Percentiles rank a stretch among this genome's conserved stretches.
Evolutionary conservation across 805 yeast species (phyloP).

Genomic region (Clavispora asparagi): DNA sequence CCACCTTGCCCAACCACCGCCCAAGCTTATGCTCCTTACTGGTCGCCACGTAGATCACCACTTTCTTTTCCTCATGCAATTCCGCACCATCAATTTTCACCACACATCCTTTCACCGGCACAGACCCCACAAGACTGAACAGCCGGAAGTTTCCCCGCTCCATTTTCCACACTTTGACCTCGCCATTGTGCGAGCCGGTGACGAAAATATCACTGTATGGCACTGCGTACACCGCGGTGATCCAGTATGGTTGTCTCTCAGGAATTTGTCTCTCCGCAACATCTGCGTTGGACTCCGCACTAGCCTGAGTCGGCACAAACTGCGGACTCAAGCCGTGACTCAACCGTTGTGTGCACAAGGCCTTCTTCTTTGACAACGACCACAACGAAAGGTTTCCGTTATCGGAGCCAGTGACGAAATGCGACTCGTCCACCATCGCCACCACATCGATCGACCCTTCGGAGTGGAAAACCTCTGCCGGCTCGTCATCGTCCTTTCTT

Average conservation of each 20-base stretch:
- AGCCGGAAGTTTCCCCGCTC: conserved; percentile 53
- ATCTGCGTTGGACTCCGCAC: conserved; percentile 54
- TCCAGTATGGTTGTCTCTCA: conserved; percentile 73
- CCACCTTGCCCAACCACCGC: conserved; percentile 66
- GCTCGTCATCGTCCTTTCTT: conserved; percentile 21
- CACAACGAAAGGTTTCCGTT: conserved; percentile 88
- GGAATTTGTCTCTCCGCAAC: conserved; percentile 52
- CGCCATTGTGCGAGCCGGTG: conserved; percentile 86
- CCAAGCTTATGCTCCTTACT: conserved; percentile 87
- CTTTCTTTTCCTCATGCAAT: conserved; percentile 42
- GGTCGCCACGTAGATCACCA: conserved; percentile 53
- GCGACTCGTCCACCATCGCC: conserved; percentile 85
- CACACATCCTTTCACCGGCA: conserved; percentile 66
- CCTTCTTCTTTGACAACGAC: conserved; percentile 88
- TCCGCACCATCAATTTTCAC: conserved; percentile 57
- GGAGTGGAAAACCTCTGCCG: conserved; percentile 37
- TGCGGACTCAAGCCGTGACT: conserved; percentile 71
- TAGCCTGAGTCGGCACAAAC: conserved; percentile 34
- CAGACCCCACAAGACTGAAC: conserved; percentile 51
- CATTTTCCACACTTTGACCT: conserved; percentile 72
- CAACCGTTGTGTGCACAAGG: conserved; percentile 58
- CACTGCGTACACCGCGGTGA: conserved; percentile 73
- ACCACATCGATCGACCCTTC: conserved; percentile 93
- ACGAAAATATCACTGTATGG: conserved; percentile 83
- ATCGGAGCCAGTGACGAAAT: conserved; percentile 92